phyloP scores from a whole-genome alignment of 2,329 filamentous ascomycete species.

The Apiospora sp. region DNA sequence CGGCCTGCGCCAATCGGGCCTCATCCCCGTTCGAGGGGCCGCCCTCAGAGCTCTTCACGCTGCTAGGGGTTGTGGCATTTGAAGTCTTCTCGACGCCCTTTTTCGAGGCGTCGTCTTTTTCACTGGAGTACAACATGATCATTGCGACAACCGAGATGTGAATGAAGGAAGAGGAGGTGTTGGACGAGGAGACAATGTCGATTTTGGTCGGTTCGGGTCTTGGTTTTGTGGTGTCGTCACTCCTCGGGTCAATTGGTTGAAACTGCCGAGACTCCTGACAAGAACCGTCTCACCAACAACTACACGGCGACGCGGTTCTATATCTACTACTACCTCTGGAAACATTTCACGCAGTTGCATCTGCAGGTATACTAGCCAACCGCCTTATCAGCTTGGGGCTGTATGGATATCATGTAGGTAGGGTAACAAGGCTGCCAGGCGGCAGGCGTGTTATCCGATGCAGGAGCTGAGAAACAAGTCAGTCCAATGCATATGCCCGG shows the following conservation, averaged over 20 bases:
- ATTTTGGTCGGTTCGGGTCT: not conserved
- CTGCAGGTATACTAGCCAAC: not conserved
- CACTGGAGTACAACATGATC: not conserved
- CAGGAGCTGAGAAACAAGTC: not conserved
- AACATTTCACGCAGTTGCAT: not conserved
- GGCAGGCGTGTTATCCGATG: not conserved
- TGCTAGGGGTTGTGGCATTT: not conserved
- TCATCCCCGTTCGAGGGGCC: constrained; percentile 30
- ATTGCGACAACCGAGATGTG: not conserved
- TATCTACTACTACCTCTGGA: not conserved
- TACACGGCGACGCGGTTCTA: not conserved
- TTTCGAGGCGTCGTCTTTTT: not conserved
- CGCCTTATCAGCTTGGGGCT: not conserved
- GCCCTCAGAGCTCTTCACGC: no score
- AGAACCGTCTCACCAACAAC: constrained; percentile 8
- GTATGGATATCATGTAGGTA: not conserved
- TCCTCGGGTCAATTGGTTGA: constrained; percentile 9
- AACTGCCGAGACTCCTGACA: constrained; percentile 5
- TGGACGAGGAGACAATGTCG: not conserved
- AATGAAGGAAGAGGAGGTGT: not conserved
- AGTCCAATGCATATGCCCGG: not conserved
- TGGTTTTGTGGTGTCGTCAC: not conserved
- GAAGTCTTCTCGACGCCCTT: not conserved
- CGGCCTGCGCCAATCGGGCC: constrained; percentile 25
- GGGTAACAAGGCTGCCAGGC: not conserved